phyloP scores from a whole-genome alignment of 306 rosid genomes.

The Cyamopsis tetragonoloba region DNA sequence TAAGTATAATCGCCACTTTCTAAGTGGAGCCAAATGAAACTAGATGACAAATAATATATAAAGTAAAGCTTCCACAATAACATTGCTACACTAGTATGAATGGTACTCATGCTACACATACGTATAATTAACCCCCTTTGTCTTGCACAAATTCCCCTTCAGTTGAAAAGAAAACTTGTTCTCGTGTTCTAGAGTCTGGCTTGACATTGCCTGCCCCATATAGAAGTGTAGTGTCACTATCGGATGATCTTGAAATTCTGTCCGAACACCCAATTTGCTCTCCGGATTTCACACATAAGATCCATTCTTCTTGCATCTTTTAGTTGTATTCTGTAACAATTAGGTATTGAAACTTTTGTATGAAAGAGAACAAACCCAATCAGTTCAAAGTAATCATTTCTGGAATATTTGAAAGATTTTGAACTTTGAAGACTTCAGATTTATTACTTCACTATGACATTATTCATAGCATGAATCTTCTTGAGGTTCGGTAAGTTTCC shows the following conservation, averaged over 20 bases:
- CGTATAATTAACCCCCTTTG: background rate
- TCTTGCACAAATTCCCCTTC: background rate
- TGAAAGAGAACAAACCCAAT: background rate
- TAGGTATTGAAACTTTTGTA: background rate
- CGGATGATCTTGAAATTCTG: background rate
- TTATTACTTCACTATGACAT: background rate
- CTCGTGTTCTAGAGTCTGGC: background rate
- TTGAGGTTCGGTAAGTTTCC: background rate
- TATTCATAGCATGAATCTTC: background rate
- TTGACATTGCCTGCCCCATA: background rate
- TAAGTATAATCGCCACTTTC: background rate
- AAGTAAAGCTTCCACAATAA: background rate
- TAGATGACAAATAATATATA: background rate
- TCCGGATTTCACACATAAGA: background rate
- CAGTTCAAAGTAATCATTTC: background rate
- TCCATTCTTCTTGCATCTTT: background rate
- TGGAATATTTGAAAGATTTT: slow-evolving; percentile 2
- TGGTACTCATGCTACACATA: background rate
- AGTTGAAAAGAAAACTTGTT: background rate
- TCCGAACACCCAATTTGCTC: background rate
- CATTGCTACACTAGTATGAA: background rate
- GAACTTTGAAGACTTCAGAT: background rate
- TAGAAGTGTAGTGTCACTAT: background rate
- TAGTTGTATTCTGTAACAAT: background rate
- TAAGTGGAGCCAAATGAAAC: background rate